Conservation (phyloP, 192 early-diverging fungal genomes). For the Coemansia sp. region DNA sequence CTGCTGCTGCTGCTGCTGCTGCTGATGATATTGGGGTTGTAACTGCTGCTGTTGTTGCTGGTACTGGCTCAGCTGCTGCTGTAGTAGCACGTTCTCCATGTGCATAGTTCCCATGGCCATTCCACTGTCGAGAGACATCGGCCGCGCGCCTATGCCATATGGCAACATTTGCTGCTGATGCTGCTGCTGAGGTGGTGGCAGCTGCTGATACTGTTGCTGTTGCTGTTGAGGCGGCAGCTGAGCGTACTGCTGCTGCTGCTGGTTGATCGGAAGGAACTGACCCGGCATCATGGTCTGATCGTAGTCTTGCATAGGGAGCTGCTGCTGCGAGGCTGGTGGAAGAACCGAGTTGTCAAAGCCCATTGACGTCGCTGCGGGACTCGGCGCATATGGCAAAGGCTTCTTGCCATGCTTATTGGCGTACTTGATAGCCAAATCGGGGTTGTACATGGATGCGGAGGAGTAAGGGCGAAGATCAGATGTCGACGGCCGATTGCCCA, state of each 20-base stretch:
- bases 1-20: constrained; percentile 3
- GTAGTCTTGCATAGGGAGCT: constrained; percentile 11
- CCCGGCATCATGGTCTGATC: constrained; percentile 53
- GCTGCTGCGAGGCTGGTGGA: background rate
- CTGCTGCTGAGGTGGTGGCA: too few relatives aligned
- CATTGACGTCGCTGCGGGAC: background rate
- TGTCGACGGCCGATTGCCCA: constrained; percentile 37
- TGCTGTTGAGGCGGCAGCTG: background rate
- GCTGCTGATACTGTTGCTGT: constrained; percentile 11
- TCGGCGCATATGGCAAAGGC: constrained; percentile 42
- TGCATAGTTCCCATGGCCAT: constrained; percentile 2
- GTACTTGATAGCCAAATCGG: constrained; percentile 50
- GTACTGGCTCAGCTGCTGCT: constrained; percentile 10
- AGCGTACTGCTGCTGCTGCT: constrained; percentile 22
- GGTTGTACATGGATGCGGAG: constrained; percentile 49
- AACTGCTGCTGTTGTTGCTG: background rate
- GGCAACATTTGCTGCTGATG: constrained; percentile 8
- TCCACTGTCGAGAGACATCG: constrained; percentile 1
- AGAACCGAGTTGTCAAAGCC: constrained; percentile 1
- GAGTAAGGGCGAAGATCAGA: constrained; percentile 56
- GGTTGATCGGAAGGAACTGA: constrained; percentile 17
- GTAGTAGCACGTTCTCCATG: background rate
- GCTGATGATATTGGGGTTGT: constrained; percentile 3
- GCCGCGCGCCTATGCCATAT: constrained; percentile 15
- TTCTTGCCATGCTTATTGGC: constrained; percentile 54